phyloP scores from a whole-genome alignment of 2,329 filamentous ascomycete species.

The Beauveria sp. region DNA sequence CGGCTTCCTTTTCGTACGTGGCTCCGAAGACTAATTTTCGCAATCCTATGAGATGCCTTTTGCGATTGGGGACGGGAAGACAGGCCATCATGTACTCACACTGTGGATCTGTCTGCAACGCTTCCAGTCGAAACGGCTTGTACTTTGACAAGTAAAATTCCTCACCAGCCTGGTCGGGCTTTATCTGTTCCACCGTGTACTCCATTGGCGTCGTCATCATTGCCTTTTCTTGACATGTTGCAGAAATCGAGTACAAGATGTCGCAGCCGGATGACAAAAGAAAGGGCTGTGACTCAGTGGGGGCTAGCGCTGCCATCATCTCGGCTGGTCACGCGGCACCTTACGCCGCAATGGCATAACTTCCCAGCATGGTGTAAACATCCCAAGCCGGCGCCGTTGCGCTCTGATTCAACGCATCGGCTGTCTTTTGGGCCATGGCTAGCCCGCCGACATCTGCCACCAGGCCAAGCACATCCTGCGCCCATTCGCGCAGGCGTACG shows the following conservation, averaged over 20 bases:
- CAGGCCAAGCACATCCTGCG: slow-evolving; percentile 10
- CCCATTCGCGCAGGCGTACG: slow-evolving; percentile 10
- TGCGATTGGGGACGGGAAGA: too few relatives aligned
- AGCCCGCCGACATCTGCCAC: slow-evolving; percentile 16
- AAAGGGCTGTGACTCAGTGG: background rate
- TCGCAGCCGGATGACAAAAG: background rate
- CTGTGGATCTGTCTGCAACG: slow-evolving; percentile 3
- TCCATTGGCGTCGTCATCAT: background rate
- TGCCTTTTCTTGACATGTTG: background rate
- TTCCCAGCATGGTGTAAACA: slow-evolving; percentile 19
- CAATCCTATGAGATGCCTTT: too few relatives aligned
- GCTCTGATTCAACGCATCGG: slow-evolving; percentile 6
- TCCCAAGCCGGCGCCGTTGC: slow-evolving; percentile 13
- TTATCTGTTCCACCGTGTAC: slow-evolving; percentile 1
- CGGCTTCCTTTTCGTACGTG: background rate
- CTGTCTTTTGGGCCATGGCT: slow-evolving; percentile 12
- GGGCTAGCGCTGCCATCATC: background rate
- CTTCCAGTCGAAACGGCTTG: slow-evolving; percentile 7
- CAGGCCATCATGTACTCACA: background rate
- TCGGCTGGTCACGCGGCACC: background rate
- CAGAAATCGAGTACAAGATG: background rate
- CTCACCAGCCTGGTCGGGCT: background rate
- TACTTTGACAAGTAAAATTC: slow-evolving; percentile 3
- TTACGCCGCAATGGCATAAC: slow-evolving; percentile 20
- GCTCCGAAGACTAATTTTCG: slow-evolving; percentile 1